A percentile compares a stretch with the other conserved stretches of the same genome.
phyloP scores from a whole-genome alignment of 495 filamentous ascomycete species.

The Rhizodiscina lignyota region DNA sequence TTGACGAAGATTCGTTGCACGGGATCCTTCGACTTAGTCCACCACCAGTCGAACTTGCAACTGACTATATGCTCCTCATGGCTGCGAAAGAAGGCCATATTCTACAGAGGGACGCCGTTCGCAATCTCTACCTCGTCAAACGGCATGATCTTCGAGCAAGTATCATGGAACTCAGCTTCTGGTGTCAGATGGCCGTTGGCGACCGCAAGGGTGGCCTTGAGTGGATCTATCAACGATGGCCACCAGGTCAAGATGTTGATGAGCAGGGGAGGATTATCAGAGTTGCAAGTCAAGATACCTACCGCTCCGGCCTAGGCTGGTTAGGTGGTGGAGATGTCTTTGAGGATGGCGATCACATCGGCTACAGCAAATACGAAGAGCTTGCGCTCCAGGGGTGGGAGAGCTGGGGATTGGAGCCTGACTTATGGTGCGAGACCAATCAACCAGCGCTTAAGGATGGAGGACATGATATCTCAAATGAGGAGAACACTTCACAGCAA shows the following conservation, averaged over 20 bases:
- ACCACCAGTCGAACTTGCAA: constrained; percentile 48
- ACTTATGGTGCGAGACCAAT: constrained; percentile 11
- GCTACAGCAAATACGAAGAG: constrained; percentile 29
- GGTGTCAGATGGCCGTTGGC: constrained; percentile 94
- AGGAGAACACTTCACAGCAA: too few species aligned
- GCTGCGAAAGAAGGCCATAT: constrained; percentile 87
- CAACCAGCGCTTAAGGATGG: constrained; percentile 2
- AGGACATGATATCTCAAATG: too few species aligned
- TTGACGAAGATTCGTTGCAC: constrained; percentile 53
- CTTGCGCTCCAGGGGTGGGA: constrained; percentile 36
- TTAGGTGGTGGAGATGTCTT: constrained; percentile 31
- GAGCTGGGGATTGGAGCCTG: constrained; percentile 37
- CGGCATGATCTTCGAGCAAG: constrained; percentile 58
- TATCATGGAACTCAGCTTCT: constrained; percentile 81
- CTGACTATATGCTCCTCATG: constrained; percentile 67
- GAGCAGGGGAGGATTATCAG: constrained; percentile 45
- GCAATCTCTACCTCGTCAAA: constrained; percentile 50
- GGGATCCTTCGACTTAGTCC: constrained; percentile 70
- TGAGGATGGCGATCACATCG: constrained; percentile 1
- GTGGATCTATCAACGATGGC: constrained; percentile 72
- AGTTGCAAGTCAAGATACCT: constrained; percentile 74
- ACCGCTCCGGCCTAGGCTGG: constrained; percentile 62
- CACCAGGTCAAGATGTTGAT: constrained; percentile 50
- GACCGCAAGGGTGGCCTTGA: constrained; percentile 73
- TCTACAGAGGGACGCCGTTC: constrained; percentile 47